Evolutionary conservation across 129 eudicot genomes (phyloP).

Genomic region (Escallonia rubra): DNA sequence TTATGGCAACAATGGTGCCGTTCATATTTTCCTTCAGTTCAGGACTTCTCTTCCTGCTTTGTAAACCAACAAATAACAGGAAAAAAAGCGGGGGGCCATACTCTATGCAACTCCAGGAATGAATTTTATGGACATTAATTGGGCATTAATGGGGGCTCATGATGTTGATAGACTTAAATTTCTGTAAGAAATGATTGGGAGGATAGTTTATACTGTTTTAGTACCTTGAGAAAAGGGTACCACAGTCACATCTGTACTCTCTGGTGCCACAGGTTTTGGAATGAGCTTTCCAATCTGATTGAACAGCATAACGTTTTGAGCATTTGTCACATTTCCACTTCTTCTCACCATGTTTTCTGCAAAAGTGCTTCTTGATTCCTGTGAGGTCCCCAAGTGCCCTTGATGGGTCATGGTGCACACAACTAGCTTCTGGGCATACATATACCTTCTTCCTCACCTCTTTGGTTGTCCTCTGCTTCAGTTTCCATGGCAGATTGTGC

Average conservation of each 20-base stretch:
- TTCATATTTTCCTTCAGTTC: no score
- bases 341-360: conserved; percentile 58
- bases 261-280: conserved; percentile 54
- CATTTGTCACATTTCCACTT: conserved; percentile 65
- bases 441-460: conserved; percentile 52
- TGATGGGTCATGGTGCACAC: conserved; percentile 55
- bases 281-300: conserved; percentile 61
- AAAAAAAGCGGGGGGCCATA: no score
- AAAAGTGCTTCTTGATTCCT: conserved; percentile 50
- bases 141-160: no score
- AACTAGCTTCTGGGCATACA: conserved; percentile 49
- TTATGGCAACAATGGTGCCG: no score
- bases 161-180: no score
- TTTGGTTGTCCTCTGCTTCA: conserved; percentile 43
- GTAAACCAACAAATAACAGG: no score
- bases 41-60: no score
- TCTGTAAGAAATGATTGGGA: neutral
- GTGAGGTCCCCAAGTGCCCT: conserved; percentile 53
- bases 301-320: conserved; percentile 51
- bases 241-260: conserved; percentile 61
- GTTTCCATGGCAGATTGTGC: conserved; percentile 60
- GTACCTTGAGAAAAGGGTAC: conserved; percentile 59
- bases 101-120: no score
- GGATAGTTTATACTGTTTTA: neutral
- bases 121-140: no score